Conservation (phyloP, 257 asterid genomes). For the Solanum virginianum region DNA sequence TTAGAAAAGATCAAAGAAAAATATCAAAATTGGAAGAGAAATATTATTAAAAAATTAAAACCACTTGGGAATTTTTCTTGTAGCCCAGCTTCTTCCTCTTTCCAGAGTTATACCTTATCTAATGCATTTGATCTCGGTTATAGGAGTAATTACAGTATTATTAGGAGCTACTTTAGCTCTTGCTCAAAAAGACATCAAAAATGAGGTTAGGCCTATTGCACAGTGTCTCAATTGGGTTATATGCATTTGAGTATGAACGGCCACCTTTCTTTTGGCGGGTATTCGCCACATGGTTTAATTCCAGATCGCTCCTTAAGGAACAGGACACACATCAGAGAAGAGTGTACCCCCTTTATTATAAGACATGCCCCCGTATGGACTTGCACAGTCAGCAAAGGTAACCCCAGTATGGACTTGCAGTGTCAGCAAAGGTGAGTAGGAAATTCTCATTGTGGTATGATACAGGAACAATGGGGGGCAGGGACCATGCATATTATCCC, state of each 20-base stretch:
- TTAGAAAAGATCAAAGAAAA: neutral
- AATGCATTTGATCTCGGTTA: neutral
- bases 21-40: neutral
- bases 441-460: neutral
- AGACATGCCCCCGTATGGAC: neutral
- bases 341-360: neutral
- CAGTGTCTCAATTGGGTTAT: too few species aligned
- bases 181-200: too few species aligned
- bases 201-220: too few species aligned
- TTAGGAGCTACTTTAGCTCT: too few species aligned
- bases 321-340: neutral
- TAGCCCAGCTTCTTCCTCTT: neutral
- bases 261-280: neutral
- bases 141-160: neutral
- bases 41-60: neutral
- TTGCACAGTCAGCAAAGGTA: neutral
- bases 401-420: too few species aligned
- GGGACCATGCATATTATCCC: neutral
- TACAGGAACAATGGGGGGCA: neutral
- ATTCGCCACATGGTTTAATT: neutral
- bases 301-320: neutral
- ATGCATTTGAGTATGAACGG: too few species aligned
- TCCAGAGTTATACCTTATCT: neutral
- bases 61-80: neutral
- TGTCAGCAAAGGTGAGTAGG: neutral